Evolutionary conservation across 2,329 filamentous ascomycete genomes (phyloP).

Genomic region (Ophiocordyceps unilateralis): DNA sequence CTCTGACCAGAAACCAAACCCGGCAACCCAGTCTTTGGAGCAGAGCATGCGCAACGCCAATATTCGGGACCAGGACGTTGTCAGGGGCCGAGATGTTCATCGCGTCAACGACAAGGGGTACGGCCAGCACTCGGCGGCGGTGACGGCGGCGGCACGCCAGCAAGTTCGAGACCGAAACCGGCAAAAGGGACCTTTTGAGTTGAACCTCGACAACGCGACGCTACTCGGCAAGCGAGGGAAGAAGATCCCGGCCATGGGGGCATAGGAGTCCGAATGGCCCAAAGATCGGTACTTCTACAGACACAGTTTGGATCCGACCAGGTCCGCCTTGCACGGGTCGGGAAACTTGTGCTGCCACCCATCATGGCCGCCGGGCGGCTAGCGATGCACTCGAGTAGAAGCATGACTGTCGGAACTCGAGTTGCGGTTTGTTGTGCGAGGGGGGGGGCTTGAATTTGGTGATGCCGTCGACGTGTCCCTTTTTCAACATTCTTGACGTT

Average conservation of each 20-base stretch:
- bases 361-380: not conserved
- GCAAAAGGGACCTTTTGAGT: constrained; percentile 73
- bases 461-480: not conserved
- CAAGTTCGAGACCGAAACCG: constrained; percentile 52
- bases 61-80: constrained; percentile 34
- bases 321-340: not conserved
- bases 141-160: constrained; percentile 68
- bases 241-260: constrained; percentile 30
- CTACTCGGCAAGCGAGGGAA: constrained; percentile 55
- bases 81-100: constrained; percentile 15
- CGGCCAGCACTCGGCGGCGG: constrained; percentile 71
- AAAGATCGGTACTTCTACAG: not conserved
- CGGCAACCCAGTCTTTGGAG: constrained; percentile 53
- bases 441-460: not conserved
- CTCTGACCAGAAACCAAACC: constrained; percentile 25
- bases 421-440: too few species aligned
- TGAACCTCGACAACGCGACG: constrained; percentile 82
- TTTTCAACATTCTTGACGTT: not conserved
- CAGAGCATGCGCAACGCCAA: constrained; percentile 75
- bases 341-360: not conserved
- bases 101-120: constrained; percentile 47
- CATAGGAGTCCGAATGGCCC: constrained; percentile 10
- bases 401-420: not conserved
- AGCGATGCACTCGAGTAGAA: too few species aligned
- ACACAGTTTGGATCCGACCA: not conserved